Conservation (phyloP, 768 basidiomycete species). For the Polyporus arcularius region DNA sequence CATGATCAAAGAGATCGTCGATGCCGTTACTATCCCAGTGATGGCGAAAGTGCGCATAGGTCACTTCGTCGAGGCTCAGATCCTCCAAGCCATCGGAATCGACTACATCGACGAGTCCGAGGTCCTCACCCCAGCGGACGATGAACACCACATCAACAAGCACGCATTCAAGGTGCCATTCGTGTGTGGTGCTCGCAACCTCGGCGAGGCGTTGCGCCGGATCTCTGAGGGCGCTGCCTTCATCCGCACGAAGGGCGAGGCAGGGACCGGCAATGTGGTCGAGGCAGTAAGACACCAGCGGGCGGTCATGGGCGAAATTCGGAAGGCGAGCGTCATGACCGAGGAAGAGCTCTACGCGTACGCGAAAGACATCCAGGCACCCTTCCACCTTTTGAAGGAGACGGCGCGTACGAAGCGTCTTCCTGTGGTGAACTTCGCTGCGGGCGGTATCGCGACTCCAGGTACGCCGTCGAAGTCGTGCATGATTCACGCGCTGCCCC, state of each 20-base stretch:
- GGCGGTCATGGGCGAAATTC: slow-evolving; percentile 80
- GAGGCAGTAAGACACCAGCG: slow-evolving; percentile 95
- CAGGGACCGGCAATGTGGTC: slow-evolving; percentile 87
- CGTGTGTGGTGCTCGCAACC: slow-evolving; percentile 92
- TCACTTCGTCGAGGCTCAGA: slow-evolving; percentile 98
- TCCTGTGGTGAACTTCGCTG: slow-evolving; percentile 96
- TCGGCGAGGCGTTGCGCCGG: slow-evolving; percentile 94
- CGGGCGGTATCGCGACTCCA: slow-evolving; percentile 91
- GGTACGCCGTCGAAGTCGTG: slow-evolving; percentile 43
- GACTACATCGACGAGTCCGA: slow-evolving; percentile 97
- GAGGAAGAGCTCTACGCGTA: slow-evolving; percentile 94
- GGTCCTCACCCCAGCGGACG: slow-evolving; percentile 95
- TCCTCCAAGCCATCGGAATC: slow-evolving; percentile 89
- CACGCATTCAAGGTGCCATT: slow-evolving; percentile 94
- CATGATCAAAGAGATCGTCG: slow-evolving; percentile 96
- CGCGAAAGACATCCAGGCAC: slow-evolving; percentile 91
- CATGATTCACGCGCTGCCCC: slow-evolving; percentile 7
- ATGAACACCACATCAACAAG: slow-evolving; percentile 96
- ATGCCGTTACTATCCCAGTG: slow-evolving; percentile 94
- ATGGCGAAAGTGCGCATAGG: slow-evolving; percentile 98
- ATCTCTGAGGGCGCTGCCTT: slow-evolving; percentile 98
- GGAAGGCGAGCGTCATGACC: slow-evolving; percentile 81
- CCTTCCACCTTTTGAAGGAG: slow-evolving; percentile 95
- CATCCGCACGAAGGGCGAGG: slow-evolving; percentile 97
- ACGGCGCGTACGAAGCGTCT: slow-evolving; percentile 90